phyloP scores from a whole-genome alignment of 1,284 basidiomycete species.

The Exobasidium cylindrosporum region DNA sequence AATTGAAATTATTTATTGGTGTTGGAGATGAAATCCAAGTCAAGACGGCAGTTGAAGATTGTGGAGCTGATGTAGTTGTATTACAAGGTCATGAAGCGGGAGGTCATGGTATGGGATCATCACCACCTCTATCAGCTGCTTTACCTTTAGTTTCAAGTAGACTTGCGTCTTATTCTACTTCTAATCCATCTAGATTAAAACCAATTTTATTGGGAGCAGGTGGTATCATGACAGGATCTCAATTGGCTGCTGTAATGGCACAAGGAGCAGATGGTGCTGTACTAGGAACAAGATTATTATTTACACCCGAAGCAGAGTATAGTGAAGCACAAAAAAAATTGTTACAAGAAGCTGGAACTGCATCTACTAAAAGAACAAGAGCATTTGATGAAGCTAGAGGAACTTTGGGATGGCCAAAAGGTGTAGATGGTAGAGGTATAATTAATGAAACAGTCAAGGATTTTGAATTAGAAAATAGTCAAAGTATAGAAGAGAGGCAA shows the following conservation, averaged over 20 bases:
- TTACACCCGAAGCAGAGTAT: slow-evolving; percentile 47
- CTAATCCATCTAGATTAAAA: slow-evolving; percentile 15
- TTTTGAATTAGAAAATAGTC: slow-evolving; percentile 31
- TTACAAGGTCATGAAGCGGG: slow-evolving; percentile 45
- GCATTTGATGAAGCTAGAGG: slow-evolving; percentile 51
- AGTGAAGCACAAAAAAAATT: slow-evolving; percentile 40
- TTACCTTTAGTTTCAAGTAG: slow-evolving; percentile 14
- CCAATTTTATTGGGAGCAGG: slow-evolving; percentile 44
- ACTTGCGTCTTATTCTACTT: not conserved
- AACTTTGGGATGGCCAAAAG: slow-evolving; percentile 48
- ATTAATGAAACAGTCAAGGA: slow-evolving; percentile 42
- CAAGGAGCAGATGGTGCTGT: slow-evolving; percentile 48
- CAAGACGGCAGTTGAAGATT: slow-evolving; percentile 27
- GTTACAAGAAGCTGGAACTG: slow-evolving; percentile 25
- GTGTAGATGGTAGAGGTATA: slow-evolving; percentile 48
- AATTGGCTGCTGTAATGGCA: slow-evolving; percentile 35
- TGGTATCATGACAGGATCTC: slow-evolving; percentile 37
- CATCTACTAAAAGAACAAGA: slow-evolving; percentile 28
- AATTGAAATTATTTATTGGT: slow-evolving; percentile 38
- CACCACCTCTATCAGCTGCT: slow-evolving; percentile 38
- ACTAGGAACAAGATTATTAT: slow-evolving; percentile 48
- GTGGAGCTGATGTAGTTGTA: slow-evolving; percentile 40
- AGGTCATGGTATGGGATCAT: slow-evolving; percentile 43
- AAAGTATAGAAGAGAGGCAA: slow-evolving; percentile 25
- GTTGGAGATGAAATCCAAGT: slow-evolving; percentile 38